Conservation (phyloP, 495 filamentous ascomycete species). For the Xylaria castorea region DNA sequence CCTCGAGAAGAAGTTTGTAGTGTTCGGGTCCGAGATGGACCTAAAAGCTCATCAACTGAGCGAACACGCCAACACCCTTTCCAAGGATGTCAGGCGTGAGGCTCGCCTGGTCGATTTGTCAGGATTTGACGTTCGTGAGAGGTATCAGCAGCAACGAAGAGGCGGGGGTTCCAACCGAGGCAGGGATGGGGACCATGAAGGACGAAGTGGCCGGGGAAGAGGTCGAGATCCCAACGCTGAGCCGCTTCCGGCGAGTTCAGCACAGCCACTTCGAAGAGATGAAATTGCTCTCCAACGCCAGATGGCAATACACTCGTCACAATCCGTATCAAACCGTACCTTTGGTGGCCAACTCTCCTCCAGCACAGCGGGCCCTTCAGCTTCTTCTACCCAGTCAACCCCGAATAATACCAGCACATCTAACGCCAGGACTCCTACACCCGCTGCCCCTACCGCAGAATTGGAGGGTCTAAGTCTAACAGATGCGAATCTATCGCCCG, state of each 20-base stretch:
- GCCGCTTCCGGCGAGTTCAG: conserved; percentile 75
- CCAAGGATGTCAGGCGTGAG: conserved; percentile 85
- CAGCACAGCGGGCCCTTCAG: conserved; percentile 29
- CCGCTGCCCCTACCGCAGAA: conserved; percentile 28
- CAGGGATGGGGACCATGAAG: conserved; percentile 32
- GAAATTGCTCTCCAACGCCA: conserved; percentile 93
- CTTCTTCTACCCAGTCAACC: conserved; percentile 26
- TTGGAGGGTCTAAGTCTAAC: conserved; percentile 49
- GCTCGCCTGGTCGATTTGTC: conserved; percentile 87
- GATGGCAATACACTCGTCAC: conserved; percentile 86
- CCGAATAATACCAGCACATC: conserved; percentile 16
- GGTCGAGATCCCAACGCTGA: conserved; percentile 73
- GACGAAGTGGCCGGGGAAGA: conserved; percentile 57
- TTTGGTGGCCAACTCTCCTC: conserved; percentile 82
- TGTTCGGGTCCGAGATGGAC: conserved; percentile 93
- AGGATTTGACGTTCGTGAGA: conserved; percentile 76
- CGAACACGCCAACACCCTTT: conserved; percentile 74
- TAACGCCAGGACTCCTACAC: conserved; percentile 28
- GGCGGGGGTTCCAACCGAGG: conserved; percentile 52
- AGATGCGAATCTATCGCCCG: conserved; percentile 62
- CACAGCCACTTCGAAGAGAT: conserved; percentile 82
- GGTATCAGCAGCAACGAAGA: conserved; percentile 69
- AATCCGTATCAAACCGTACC: conserved; percentile 74
- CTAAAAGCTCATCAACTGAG: conserved; percentile 86
- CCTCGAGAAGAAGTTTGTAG: conserved; percentile 96